These are phyloP conservation scores for Albizia julibrissin DNA, from an alignment of 306 rosid genomes.

Conservation along the genomic window DNA sequence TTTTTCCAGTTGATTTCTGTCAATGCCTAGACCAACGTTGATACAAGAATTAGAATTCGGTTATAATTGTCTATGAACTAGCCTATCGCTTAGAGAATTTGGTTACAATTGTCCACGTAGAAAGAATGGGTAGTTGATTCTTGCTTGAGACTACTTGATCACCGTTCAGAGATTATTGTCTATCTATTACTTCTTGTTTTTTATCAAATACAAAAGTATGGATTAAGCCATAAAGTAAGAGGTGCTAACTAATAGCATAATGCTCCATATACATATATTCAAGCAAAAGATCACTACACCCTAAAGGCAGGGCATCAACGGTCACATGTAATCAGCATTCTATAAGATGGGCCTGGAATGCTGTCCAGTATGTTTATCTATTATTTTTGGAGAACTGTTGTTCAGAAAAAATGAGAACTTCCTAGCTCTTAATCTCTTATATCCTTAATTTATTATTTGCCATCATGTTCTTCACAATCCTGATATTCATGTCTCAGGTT, in stretches of 20 bases:
- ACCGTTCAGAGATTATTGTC: not conserved
- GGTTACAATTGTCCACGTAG: not conserved
- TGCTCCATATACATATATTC: not conserved
- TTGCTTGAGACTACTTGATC: constrained; percentile 1
- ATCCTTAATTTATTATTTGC: constrained; percentile 20
- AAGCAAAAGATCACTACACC: no score
- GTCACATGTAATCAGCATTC: not conserved
- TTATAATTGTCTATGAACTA: not conserved
- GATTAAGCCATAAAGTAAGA: not conserved
- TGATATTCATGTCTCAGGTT: constrained; percentile 49
- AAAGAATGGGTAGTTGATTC: not conserved
- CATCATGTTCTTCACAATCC: constrained; percentile 6
- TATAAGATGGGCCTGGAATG: not conserved
- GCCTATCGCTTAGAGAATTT: not conserved
- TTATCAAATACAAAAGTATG: not conserved
- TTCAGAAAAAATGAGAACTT: not conserved
- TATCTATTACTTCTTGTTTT: not conserved
- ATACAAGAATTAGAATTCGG: not conserved
- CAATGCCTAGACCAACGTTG: not conserved
- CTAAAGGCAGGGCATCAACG: no score
- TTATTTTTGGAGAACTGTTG: not conserved
- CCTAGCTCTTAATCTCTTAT: not conserved
- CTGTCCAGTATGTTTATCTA: not conserved
- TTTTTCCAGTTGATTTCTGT: constrained; percentile 18
- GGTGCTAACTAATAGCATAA: not conserved